Evolutionary conservation across 2,329 filamentous ascomycete species (phyloP), one percentile per base, ranked within the genome.

Genomic region (Chrysoporthe austroafricana): DNA sequence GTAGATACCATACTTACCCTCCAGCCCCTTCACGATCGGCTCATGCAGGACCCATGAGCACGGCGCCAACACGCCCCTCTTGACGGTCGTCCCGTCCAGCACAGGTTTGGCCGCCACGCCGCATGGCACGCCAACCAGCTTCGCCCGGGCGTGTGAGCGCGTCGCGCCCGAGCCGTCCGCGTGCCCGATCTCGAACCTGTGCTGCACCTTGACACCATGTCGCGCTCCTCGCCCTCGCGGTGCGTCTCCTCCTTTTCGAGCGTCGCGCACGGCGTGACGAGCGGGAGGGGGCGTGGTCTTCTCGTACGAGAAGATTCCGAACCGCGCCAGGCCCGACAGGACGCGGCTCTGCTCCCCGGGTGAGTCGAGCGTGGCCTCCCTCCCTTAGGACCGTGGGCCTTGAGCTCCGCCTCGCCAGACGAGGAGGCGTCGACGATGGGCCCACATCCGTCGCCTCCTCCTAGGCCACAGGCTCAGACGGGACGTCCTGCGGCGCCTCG

Each of bases 161-260:
- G 89, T 93, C 83, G 96, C 89, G 78, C 86, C 87, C 77, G 82
- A 87, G 74, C 93, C 93, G 77, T 96, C 91, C 80, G 90, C 89
- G 80, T 91, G 84, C 84, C 96, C 91, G 73, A 97, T 92, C 77
- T 90, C 89, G 78, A 97, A 96, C 82, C 88, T 90, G 83, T 93
- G 91, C 82, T 93, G 91, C 43, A 93, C 85, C 81, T 39, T 39
- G 26, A 91, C 87, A 72, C 91, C 73, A 96, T 83, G 79, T 97
- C 94, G 69, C 93, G 90, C 87, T 97, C 93, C 70, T 86, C 90
- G 74, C 91, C 84, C 76, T 88, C 91, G 79, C 90, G 97, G 79
- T 91, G 87, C 92, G 96, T 96, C 88, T 96, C 96, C 84, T 90
- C 85, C 26, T 26, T 26, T 26, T 26, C 26, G 26, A 26, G 26